Percentiles rank a stretch among this genome's conserved stretches.
Evolutionary conservation across 257 asterid species (phyloP).

Genomic region (Gentiana macrophylla): DNA sequence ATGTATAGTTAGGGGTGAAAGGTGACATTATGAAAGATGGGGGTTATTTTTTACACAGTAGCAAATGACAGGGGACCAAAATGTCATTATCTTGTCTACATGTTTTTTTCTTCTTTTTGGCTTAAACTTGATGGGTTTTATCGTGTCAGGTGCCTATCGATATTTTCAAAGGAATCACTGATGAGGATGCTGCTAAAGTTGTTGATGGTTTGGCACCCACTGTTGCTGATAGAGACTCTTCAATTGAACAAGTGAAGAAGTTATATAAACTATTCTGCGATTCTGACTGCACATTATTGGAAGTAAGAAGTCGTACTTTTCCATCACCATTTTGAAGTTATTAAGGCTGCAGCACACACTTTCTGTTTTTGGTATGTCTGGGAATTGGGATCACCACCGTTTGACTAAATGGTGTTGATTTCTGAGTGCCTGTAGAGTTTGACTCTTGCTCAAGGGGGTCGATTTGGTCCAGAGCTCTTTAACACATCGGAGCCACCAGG

Average conservation of each 20-base stretch:
- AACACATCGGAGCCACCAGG: not conserved
- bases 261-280: slow-evolving; percentile 86
- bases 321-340: not conserved
- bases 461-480: too few relatives aligned
- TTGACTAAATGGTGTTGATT: too few relatives aligned
- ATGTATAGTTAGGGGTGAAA: too few relatives aligned
- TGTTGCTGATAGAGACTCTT: slow-evolving; percentile 76
- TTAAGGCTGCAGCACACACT: not conserved
- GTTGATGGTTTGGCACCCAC: slow-evolving; percentile 92
- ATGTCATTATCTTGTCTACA: too few relatives aligned
- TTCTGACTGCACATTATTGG: slow-evolving; percentile 89
- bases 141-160: slow-evolving; percentile 74
- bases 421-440: too few relatives aligned
- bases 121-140: not conserved
- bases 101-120: not conserved
- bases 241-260: slow-evolving; percentile 97
- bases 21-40: too few relatives aligned
- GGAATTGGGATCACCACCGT: too few relatives aligned
- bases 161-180: slow-evolving; percentile 89
- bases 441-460: not conserved
- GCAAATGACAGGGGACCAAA: not conserved
- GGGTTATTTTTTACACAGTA: not conserved
- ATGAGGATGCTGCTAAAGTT: slow-evolving; percentile 95
- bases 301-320: slow-evolving; percentile 36
- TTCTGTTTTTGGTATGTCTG: not conserved